Conservation (phyloP, 2,329 filamentous ascomycete species). For the Oidium heveae region DNA sequence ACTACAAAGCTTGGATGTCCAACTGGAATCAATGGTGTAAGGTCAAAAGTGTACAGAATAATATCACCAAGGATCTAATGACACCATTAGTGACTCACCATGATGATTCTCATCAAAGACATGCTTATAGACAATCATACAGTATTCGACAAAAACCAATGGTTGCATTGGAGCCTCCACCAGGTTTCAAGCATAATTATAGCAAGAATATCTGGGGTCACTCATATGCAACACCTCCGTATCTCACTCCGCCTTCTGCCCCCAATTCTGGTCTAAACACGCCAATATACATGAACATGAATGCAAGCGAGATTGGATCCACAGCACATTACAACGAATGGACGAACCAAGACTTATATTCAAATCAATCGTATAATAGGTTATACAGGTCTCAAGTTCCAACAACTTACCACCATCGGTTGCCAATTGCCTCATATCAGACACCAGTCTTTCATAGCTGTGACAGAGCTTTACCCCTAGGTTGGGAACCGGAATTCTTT, state of each 20-base stretch:
- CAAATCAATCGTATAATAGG: too few relatives aligned
- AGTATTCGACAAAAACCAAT: constrained; percentile 23
- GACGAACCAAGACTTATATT: too few relatives aligned
- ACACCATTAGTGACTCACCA: constrained; percentile 24
- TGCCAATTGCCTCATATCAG: too few relatives aligned
- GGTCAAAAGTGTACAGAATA: constrained; percentile 17
- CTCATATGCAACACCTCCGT: constrained; percentile 13
- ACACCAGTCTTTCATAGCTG: too few relatives aligned
- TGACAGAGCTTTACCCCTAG: too few relatives aligned
- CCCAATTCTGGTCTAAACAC: constrained; percentile 26
- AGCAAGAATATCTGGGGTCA: constrained; percentile 13
- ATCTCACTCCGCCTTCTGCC: constrained; percentile 26
- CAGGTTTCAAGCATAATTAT: constrained; percentile 11
- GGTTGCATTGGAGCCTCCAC: constrained; percentile 11
- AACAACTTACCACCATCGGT: too few relatives aligned
- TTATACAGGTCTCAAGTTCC: too few relatives aligned
- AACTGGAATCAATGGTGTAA: constrained; percentile 39
- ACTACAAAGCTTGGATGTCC: too few relatives aligned
- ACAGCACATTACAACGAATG: too few relatives aligned
- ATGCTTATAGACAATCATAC: constrained; percentile 15
- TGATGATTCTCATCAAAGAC: constrained; percentile 30
- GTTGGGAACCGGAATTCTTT: too few relatives aligned
- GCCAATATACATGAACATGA: too few relatives aligned
- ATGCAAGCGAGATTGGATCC: too few relatives aligned
- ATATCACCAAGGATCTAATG: constrained; percentile 16